Conservation (phyloP, 345 rosid genomes). For the Schrenkiella parvula region DNA sequence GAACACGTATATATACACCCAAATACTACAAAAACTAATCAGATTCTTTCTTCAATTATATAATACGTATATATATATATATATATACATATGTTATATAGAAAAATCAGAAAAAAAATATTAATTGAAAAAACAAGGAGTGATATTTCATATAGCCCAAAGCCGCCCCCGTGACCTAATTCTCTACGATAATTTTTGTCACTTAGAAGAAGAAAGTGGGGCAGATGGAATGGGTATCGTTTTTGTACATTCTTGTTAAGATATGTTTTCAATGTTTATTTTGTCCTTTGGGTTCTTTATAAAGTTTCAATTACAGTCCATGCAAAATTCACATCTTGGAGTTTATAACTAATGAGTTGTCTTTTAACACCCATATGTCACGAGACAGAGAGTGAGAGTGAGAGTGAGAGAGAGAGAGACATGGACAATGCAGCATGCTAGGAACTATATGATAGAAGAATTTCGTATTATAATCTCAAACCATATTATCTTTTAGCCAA, state of each 20-base stretch:
- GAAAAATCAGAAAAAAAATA: neutral
- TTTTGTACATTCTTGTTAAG: constrained; percentile 29
- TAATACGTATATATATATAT: neutral
- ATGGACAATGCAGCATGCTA: neutral
- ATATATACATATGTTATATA: neutral
- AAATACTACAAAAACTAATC: neutral
- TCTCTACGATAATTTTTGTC: constrained; percentile 24
- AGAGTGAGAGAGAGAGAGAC: neutral
- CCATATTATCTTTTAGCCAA: neutral
- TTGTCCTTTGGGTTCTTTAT: constrained; percentile 25
- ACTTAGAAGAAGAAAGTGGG: constrained; percentile 34
- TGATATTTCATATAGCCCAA: constrained; percentile 23
- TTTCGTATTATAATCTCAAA: neutral
- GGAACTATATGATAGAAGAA: neutral
- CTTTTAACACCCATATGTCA: neutral
- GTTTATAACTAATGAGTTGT: constrained; percentile 18
- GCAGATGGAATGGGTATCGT: constrained; percentile 29
- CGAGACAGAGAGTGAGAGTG: neutral
- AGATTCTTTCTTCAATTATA: neutral
- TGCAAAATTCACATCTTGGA: constrained; percentile 24
- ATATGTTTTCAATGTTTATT: constrained; percentile 14
- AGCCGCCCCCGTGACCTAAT: constrained; percentile 35
- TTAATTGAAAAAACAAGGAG: neutral
- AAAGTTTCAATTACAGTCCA: constrained; percentile 1
- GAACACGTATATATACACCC: neutral